Conservation (phyloP, 73 alveolate species). For the Stentor roeselii region DNA sequence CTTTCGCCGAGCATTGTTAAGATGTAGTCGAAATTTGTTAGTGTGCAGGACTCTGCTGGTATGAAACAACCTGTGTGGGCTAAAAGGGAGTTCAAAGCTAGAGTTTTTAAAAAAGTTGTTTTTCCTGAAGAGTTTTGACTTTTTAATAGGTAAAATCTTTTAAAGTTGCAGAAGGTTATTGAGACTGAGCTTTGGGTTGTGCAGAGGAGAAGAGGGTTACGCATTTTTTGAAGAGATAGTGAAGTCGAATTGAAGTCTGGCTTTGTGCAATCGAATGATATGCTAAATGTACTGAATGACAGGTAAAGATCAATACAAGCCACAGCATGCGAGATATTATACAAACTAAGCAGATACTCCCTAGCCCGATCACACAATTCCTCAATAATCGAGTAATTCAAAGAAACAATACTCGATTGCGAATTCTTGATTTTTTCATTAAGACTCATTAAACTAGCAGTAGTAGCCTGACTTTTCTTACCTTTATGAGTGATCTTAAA, state of each 20-base stretch:
- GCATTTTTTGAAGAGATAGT: not conserved
- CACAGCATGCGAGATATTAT: not conserved
- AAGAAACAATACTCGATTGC: slow-evolving; percentile 4
- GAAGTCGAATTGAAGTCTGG: not conserved
- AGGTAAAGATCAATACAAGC: not conserved
- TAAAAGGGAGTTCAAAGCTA: slow-evolving; percentile 75
- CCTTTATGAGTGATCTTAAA: not conserved
- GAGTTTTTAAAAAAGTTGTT: slow-evolving; percentile 82
- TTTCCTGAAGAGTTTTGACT: slow-evolving; percentile 99
- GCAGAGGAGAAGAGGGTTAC: slow-evolving; percentile 4
- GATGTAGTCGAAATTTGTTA: slow-evolving; percentile 84
- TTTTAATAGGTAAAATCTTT: slow-evolving; percentile 56
- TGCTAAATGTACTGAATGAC: not conserved
- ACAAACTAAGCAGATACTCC: not conserved
- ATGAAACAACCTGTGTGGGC: slow-evolving; percentile 93
- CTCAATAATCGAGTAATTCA: not conserved
- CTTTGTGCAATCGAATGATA: not conserved
- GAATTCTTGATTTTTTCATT: not conserved
- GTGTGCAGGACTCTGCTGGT: slow-evolving; percentile 74
- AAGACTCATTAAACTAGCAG: not conserved
- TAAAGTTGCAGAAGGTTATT: not conserved
- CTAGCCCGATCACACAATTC: not conserved
- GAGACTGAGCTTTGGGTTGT: not conserved
- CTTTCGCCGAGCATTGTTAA: slow-evolving; percentile 92
- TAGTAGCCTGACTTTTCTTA: slow-evolving; percentile 12